Base-by-base conservation (phyloP, 2,329 filamentous ascomycete species). In the Penicillium sp. region DNA sequence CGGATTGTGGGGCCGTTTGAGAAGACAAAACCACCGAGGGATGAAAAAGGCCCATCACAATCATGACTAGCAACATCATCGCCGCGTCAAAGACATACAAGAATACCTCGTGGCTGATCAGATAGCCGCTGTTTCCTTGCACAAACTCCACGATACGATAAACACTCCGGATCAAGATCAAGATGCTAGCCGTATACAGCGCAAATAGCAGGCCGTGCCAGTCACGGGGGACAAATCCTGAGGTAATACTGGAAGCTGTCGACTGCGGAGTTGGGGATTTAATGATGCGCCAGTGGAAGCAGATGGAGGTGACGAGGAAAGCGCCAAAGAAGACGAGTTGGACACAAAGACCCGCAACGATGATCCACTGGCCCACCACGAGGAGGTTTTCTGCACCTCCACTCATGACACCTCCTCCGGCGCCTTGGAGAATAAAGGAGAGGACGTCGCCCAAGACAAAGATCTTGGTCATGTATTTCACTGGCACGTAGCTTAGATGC, bases 381-480 rank as follows among this genome's bases (percentile, higher is more conserved):
- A 48, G 11, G 10, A 40, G 39, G 4, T n/a, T 24, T 39, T n/a
- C 32, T 13, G 16, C 43, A n/a, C 42, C 38, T 16, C 29, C 21
- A 4, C 32, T 31, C 9, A 22, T 22, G 14, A 53, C 22, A 10
- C 38, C 31, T 13, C 50, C 44, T 3, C 66, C 66, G 7, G 49
- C 61, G 10, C 50, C 67, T 57, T 81, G 79, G 24, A 80, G 67
- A 38, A 78, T 43, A 61, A 81, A 81, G 2, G 72, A 76, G 21
- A 80, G 59, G 8, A 80, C 68, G 55, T 81, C 79, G 43, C 78
- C 76, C 5, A 63, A 57, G 41, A 81, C 79, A 57, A 80, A 81
- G 3, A 76, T 74, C 21, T 75, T 75, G 0, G 79, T 81, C 29
- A 80, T 67, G 69, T 72, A 78, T 5, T 67, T 68, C 3, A 73